Evolutionary conservation across 768 basidiomycete species (phyloP).

Genomic region (Leccinum uliginosum): DNA sequence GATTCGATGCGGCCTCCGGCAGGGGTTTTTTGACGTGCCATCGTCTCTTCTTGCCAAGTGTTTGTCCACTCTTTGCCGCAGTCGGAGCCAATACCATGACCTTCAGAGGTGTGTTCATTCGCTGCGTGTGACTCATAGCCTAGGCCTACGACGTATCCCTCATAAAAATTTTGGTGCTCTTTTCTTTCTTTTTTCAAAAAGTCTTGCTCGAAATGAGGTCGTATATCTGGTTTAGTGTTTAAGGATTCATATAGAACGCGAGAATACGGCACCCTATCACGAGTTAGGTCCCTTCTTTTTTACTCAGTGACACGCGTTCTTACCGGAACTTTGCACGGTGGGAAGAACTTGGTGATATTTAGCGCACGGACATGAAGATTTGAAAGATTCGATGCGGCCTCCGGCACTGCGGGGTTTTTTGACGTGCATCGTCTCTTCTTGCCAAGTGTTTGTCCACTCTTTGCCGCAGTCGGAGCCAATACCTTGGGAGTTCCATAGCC

Average conservation of each 20-base stretch:
- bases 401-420: background rate
- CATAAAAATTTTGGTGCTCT: conserved; percentile 5
- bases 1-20: background rate
- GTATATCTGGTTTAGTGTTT: background rate
- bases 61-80: background rate
- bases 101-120: background rate
- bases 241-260: conserved; percentile 5
- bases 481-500: background rate
- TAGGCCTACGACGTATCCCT: conserved; percentile 8
- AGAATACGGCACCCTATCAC: conserved; percentile 10
- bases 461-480: background rate
- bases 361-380: background rate
- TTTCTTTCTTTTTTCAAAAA: too few relatives aligned
- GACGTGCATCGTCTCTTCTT: background rate
- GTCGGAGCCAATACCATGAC: background rate
- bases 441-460: background rate
- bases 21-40: background rate
- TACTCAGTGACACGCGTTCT: background rate
- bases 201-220: conserved; percentile 12
- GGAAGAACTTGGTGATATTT: background rate
- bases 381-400: background rate
- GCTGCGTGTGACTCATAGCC: conserved; percentile 1
- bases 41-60: background rate
- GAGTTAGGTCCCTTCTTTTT: background rate
- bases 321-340: background rate